These are phyloP conservation scores for Mycena polygramma DNA, from an alignment of 768 basidiomycete genomes.

Conservation along the genomic window DNA sequence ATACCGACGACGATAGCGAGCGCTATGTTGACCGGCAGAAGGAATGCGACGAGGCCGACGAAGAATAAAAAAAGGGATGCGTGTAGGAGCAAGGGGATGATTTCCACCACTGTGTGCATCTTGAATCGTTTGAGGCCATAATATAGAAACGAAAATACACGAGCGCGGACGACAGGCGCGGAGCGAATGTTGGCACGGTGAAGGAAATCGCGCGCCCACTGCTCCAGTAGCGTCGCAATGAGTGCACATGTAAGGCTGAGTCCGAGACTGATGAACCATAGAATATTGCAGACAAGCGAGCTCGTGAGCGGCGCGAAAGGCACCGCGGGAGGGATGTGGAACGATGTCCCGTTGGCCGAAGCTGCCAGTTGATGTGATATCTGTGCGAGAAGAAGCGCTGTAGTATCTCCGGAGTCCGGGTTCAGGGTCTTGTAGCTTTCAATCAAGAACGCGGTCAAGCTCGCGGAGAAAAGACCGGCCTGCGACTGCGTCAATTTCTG, in stretches of 20 bases:
- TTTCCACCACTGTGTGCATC: neutral
- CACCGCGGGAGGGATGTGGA: no score
- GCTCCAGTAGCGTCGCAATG: slow-evolving; percentile 2
- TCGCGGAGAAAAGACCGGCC: no score
- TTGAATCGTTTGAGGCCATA: slow-evolving; percentile 4
- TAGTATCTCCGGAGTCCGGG: no score
- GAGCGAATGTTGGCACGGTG: neutral
- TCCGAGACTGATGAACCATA: slow-evolving; percentile 4
- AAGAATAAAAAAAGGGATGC: neutral
- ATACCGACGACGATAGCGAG: neutral
- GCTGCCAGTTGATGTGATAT: no score
- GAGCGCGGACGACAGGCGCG: neutral
- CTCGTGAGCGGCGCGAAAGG: no score
- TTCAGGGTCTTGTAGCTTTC: no score
- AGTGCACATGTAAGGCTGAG: slow-evolving; percentile 1
- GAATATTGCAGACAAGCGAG: neutral
- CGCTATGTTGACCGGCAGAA: neutral
- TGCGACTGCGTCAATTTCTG: neutral
- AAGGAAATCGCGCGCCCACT: slow-evolving; percentile 2
- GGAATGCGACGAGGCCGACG: neutral
- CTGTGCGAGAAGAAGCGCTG: no score
- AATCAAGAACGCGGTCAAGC: no score
- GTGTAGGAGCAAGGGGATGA: neutral
- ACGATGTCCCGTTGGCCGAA: no score
- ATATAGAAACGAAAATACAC: neutral